phyloP scores from a whole-genome alignment of 352 stramenopile species.

The Pythium utonaiense region DNA sequence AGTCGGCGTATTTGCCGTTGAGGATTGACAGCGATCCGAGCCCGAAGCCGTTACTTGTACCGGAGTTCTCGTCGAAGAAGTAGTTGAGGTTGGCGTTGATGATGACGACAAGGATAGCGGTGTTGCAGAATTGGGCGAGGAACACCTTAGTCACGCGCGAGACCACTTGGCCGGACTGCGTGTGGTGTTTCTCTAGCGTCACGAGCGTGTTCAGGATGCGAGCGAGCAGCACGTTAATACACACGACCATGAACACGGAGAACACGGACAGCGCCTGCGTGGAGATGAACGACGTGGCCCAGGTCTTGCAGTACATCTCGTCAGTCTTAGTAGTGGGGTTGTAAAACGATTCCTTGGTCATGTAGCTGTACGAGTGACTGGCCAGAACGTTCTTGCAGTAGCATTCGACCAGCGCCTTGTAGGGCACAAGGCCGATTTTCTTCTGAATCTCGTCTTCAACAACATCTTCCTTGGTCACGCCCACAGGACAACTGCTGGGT shows the following conservation, averaged over 20 bases:
- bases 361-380: conserved; percentile 51
- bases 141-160: conserved; percentile 78
- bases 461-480: conserved; percentile 60
- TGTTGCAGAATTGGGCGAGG: conserved; percentile 81
- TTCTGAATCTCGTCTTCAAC: conserved; percentile 68
- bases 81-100: conserved; percentile 81
- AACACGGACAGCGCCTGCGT: conserved; percentile 61
- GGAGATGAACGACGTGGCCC: conserved; percentile 64
- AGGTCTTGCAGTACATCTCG: conserved; percentile 59
- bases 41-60: conserved; percentile 17
- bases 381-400: conserved; percentile 64
- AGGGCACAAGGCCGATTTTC: conserved; percentile 40
- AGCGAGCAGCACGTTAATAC: conserved; percentile 64
- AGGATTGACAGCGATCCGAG: conserved; percentile 46
- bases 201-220: conserved; percentile 68
- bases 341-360: conserved; percentile 57
- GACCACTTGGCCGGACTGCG: conserved; percentile 62
- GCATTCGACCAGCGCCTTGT: conserved; percentile 79
- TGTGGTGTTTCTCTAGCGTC: conserved; percentile 76
- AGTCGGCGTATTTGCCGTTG: conserved; percentile 76
- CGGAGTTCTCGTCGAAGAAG: conserved; percentile 34
- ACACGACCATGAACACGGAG: conserved; percentile 68
- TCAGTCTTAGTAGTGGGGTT: conserved; percentile 34
- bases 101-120: conserved; percentile 63
- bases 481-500: conserved; percentile 51